Percentiles rank a stretch among this genome's conserved stretches.
Evolutionary conservation across 441 rosid genomes (phyloP).

Genomic region (Adansonia madagascariensis): DNA sequence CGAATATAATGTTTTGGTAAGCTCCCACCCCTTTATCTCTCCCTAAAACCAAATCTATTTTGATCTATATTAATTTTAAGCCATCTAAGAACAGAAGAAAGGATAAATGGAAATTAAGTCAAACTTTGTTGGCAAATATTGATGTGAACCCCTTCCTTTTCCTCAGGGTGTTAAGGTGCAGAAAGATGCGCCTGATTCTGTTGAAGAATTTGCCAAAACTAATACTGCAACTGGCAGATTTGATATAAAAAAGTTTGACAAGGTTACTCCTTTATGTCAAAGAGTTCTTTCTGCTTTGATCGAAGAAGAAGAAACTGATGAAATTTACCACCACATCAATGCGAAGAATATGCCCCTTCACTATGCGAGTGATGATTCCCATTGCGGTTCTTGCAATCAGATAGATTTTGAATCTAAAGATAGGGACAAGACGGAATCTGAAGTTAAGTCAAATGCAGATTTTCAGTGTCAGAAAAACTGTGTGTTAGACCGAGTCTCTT

Average conservation of each 20-base stretch:
- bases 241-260: slow-evolving; percentile 56
- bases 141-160: slow-evolving; percentile 26
- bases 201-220: slow-evolving; percentile 49
- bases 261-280: slow-evolving; percentile 73
- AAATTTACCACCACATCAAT: slow-evolving; percentile 49
- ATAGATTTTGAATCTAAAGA: slow-evolving; percentile 70
- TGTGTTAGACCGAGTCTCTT: slow-evolving; percentile 58
- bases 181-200: slow-evolving; percentile 46
- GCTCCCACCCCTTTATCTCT: slow-evolving; percentile 20
- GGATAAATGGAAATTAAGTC: slow-evolving; percentile 14
- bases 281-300: slow-evolving; percentile 93
- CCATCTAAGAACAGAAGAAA: slow-evolving; percentile 3
- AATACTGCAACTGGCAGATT: slow-evolving; percentile 50
- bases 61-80: slow-evolving; percentile 10
- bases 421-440: slow-evolving; percentile 78
- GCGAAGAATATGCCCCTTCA: slow-evolving; percentile 69
- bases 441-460: slow-evolving; percentile 66
- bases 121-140: slow-evolving; percentile 10
- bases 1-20: slow-evolving; percentile 58
- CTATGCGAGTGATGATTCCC: slow-evolving; percentile 82
- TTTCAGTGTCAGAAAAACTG: slow-evolving; percentile 63
- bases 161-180: slow-evolving; percentile 56
- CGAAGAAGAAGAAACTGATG: slow-evolving; percentile 88
- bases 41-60: neutral
- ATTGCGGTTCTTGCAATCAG: slow-evolving; percentile 73